These are phyloP conservation scores for Aspergillus puulaauensis DNA, from an alignment of 2,329 filamentous ascomycete genomes.

Conservation along the genomic window DNA sequence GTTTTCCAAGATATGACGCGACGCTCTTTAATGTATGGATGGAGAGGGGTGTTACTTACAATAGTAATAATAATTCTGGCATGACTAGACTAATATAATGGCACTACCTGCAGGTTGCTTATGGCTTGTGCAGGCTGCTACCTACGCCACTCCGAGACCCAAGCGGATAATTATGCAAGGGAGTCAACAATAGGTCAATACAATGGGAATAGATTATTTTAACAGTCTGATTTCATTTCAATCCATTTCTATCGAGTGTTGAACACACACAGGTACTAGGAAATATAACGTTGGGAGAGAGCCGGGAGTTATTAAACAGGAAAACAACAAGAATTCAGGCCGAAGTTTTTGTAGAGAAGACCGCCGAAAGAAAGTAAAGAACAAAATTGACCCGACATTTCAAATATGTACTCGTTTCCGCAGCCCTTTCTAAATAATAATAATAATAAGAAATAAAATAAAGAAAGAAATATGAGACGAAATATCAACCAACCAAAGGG, in stretches of 20 bases:
- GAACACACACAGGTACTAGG: neutral
- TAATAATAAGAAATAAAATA: neutral
- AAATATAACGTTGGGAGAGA: neutral
- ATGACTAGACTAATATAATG: neutral
- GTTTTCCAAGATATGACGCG: neutral
- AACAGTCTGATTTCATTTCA: neutral
- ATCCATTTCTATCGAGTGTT: neutral
- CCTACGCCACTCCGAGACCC: no score
- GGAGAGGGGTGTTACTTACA: neutral
- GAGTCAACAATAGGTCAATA: neutral
- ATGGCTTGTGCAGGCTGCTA: neutral
- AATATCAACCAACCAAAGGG: neutral
- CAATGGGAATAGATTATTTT: neutral
- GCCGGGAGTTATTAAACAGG: neutral
- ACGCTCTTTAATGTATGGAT: neutral
- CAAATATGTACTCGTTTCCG: conserved; percentile 1
- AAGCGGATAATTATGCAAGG: neutral
- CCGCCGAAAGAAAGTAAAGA: neutral
- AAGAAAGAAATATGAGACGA: neutral
- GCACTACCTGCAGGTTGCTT: neutral
- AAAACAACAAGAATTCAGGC: neutral
- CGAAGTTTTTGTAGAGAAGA: neutral
- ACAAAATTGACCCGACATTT: neutral
- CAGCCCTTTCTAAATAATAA: neutral
- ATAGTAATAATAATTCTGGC: neutral